Evolutionary conservation across 805 yeast species (phyloP).

Genomic region (Saccharomycopsis fermentans): DNA sequence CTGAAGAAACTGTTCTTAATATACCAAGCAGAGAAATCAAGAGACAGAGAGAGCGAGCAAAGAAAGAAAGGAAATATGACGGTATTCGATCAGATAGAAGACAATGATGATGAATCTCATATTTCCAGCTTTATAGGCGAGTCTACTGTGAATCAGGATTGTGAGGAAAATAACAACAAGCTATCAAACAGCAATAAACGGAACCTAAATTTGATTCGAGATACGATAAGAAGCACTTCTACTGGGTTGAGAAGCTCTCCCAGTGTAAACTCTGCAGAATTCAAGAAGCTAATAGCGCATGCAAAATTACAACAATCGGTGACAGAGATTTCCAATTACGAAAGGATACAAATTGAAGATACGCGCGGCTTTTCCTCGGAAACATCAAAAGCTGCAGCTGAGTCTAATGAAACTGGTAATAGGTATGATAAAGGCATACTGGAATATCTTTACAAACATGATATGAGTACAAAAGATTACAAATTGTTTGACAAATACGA

Average conservation of each 20-base stretch:
- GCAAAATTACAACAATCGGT: background rate
- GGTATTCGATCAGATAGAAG: background rate
- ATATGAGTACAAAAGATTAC: background rate
- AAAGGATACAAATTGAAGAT: background rate
- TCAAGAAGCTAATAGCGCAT: slow-evolving; percentile 22
- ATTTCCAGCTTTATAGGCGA: background rate
- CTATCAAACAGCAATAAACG: background rate
- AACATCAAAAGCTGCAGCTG: background rate
- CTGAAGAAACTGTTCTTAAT: background rate
- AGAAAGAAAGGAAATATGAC: background rate
- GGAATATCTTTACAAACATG: background rate
- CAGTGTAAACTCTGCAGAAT: slow-evolving; percentile 39
- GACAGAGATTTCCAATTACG: background rate
- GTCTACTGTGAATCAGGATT: background rate
- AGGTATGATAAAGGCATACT: background rate
- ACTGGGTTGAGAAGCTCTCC: slow-evolving; percentile 33
- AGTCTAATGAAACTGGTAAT: background rate
- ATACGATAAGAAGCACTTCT: background rate
- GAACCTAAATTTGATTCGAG: background rate
- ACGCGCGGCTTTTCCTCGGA: background rate
- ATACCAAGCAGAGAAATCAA: background rate
- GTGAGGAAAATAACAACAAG: background rate
- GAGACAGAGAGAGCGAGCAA: background rate
- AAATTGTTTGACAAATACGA: background rate
- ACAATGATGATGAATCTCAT: background rate